Percentiles rank a stretch among this genome's conserved stretches.
phyloP scores from a whole-genome alignment of 495 filamentous ascomycete genomes.

The Podospora pseudocomata region DNA sequence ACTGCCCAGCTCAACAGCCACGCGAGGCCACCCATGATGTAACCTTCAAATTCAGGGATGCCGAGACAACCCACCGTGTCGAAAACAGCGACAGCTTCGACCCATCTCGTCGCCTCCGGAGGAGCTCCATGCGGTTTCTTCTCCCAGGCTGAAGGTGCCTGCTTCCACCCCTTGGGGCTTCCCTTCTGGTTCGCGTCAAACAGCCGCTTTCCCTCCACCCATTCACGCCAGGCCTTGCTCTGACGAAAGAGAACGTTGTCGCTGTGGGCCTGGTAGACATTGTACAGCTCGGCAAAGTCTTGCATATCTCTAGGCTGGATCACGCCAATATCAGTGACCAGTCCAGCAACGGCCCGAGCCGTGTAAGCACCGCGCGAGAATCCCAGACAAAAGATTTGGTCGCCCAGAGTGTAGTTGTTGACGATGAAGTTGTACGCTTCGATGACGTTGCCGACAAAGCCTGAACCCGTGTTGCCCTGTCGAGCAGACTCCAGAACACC shows the following conservation, averaged over 20 bases:
- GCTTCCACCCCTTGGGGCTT: slow-evolving; percentile 14
- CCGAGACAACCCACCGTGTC: slow-evolving; percentile 3
- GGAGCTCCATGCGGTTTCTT: slow-evolving; percentile 11
- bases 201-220: background rate
- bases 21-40: background rate
- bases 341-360: slow-evolving; percentile 52
- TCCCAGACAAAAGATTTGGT: slow-evolving; percentile 61
- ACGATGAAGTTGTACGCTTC: slow-evolving; percentile 60
- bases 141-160: slow-evolving; percentile 3
- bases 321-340: slow-evolving; percentile 37
- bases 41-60: slow-evolving; percentile 20
- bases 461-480: background rate
- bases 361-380: slow-evolving; percentile 67
- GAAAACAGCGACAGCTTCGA: slow-evolving; percentile 1
- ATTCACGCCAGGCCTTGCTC: slow-evolving; percentile 1
- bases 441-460: slow-evolving; percentile 40
- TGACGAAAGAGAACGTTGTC: background rate
- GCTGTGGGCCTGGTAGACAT: background rate
- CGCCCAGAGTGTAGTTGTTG: slow-evolving; percentile 55
- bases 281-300: slow-evolving; percentile 1
- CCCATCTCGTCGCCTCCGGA: slow-evolving; percentile 11
- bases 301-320: slow-evolving; percentile 36
- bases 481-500: background rate
- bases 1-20: slow-evolving; percentile 19
- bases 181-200: background rate